Conservation (phyloP, 129 eudicot species). For the Gnaphalium uliginosum region DNA sequence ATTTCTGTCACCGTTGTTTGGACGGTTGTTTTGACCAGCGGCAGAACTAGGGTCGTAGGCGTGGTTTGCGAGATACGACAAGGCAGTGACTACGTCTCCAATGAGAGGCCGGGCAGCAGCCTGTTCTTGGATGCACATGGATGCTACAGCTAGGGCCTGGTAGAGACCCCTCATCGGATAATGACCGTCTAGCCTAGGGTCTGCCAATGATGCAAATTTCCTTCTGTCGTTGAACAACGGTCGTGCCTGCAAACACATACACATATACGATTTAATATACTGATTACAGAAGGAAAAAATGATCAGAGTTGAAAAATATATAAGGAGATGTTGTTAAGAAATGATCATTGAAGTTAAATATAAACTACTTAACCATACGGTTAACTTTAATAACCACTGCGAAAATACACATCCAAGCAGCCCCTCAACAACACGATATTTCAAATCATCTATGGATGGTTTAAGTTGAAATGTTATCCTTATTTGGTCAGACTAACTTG, state of each 20-base stretch:
- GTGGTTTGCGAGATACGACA: conserved; percentile 83
- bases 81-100: conserved; percentile 93
- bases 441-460: not conserved
- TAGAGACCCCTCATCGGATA: conserved; percentile 16
- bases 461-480: not conserved
- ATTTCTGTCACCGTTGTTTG: conserved; percentile 36
- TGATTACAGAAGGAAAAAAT: not conserved
- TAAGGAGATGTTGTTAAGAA: not conserved
- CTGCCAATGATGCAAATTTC: conserved; percentile 15
- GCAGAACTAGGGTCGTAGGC: conserved; percentile 54
- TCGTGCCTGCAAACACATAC: conserved; percentile 4
- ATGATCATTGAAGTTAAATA: not conserved
- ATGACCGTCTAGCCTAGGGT: conserved; percentile 16
- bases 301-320: not conserved
- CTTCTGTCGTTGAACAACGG: conserved; percentile 18
- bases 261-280: not conserved
- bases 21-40: conserved; percentile 44
- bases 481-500: not conserved
- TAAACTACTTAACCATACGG: not conserved
- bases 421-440: not conserved
- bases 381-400: not conserved
- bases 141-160: conserved; percentile 20
- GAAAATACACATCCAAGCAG: not conserved
- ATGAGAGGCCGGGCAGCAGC: conserved; percentile 93
- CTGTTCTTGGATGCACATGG: conserved; percentile 60